Base-by-base conservation (phyloP, 2,329 filamentous ascomycete genomes). In the Dactylellina sp. region DNA sequence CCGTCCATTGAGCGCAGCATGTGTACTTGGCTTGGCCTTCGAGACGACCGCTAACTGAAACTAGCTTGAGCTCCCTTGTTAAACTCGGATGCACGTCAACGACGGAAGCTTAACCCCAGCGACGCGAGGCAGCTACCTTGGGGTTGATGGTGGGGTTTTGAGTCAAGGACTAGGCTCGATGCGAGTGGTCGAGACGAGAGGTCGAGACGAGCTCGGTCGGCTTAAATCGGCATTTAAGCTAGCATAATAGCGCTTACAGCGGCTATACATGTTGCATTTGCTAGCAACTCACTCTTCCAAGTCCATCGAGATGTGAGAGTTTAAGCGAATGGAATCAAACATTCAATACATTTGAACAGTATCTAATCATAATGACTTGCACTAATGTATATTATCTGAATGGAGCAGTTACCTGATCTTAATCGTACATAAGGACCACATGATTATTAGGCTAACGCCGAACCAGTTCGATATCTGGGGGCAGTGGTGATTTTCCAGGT, bases 1-100 rank as follows among this genome's bases (percentile, higher is more conserved):
- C 68, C 68, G 53, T 72, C 60, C 68, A 72, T 63, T 65, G 44
- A 63, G 53, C 49, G 63, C 37, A 14, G 49, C n/a, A n/a, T n/a
- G 20, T 32, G 11, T 24, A n/a, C n/a, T n/a, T 44, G 35, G 25
- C 16, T 24, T 32, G 1, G 28, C 28, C n/a, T 57, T 72, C 68
- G 68, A 72, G 68, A 72, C 68, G 68, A 72, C 53, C 32, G 35
- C 14, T 40, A 22, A n/a, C 63, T 53, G 25, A 55, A 66, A 52
- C 62, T 22, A 56, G 53, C 53, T 47, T 20, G 57, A 32, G 28
- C 28, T 32, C 28, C 28, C 28, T 9, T 49, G 24, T 28, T 18
- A 12, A 37, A 44, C 24, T 60, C 52, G 63, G 56, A 68, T 60
- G 63, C 63, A 68, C 18, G 63, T 52, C 53, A 52, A 25, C 39